Evolutionary conservation across 1,139 yeast species (phyloP), one percentile per base, ranked within the genome.

Genomic region (Trichomonascaceae sp.): DNA sequence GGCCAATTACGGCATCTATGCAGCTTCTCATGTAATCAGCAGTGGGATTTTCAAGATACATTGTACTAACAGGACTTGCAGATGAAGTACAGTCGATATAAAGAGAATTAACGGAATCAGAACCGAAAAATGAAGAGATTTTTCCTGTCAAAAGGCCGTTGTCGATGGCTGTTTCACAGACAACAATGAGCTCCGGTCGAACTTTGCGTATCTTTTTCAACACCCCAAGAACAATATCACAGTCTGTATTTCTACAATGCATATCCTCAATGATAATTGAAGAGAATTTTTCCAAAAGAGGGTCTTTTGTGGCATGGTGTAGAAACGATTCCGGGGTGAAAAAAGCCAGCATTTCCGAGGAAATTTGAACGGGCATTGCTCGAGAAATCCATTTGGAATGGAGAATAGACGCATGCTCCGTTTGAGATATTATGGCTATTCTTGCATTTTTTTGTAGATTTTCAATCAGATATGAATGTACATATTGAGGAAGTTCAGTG

Each of bases 201-300:
- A 55, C 60, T 8, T 52, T 60, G 71, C 70, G 38, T 63, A 61
- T 60, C 73, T 76, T 74, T 62, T 82, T 81, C 65, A 89, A 78
- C 10, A 89, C 69, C 0, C 96, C 96, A 32, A 90, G 67, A 2
- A 87, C 66, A 1, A 88, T 79, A 69, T 90, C 96, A 0, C 95
- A 85, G 66, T 82, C 86, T 41, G 87, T 71, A 0, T 90, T 78
- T 54, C 96, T 72, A 67, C 87, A 95, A 65, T 90, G 96, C 0
- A 95, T 96, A 70, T 89, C 96, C 71, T 90, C 96, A 77, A 90
- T 82, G 13, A 89, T 83, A 1, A 90, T 76, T 61, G 90, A 83
- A 1, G 84, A 79, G 64, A 89, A 88, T 52, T 77, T 75, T 30
- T 78, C 81, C 52, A 89, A 72, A 52, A 75, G 70, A 0, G 87